Evolutionary conservation across 805 yeast genomes (phyloP), one percentile per base, ranked within the genome.

Genomic region (Saccharomycopsis malanga): DNA sequence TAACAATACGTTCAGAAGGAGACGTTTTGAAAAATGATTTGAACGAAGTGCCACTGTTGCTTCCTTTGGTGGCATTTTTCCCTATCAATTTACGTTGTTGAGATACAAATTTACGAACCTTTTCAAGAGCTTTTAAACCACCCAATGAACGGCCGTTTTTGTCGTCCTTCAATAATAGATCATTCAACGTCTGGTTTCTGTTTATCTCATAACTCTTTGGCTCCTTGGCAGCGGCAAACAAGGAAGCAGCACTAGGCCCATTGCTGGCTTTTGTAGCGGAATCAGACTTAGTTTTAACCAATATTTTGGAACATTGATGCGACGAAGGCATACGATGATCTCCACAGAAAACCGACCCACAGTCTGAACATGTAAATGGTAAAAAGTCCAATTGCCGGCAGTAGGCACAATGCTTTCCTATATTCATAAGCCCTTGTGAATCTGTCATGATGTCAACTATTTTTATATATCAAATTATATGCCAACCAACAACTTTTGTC

Each of bases 301-400:
- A 17, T 49, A 32, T 42, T 38, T 17, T 48, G 54, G 45, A 42
- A 60, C 61, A 56, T 51, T 65, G 72, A 34, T 54, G 57, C 2
- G 60, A 67, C 29, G 59, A 49, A 14, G 58, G 46, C 34, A 42
- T 56, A 38, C 81, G 56, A 56, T 79, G 85, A 36, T 71, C 69
- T 7, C 71, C 65, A 56, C 85, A 79, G 55, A 59, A 79, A 2
- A 68, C 61, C 21, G 57, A 54, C 9, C 67, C 57, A 56, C 80
- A 74, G 44, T 65, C 68, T 37, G 71, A 72, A 57, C 85, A 79
- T 15, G 60, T 60, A 57, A 70, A 79, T 15, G 85, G 85, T 24
- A 79, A 62, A 53, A 79, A 79, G 57, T 79, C 85, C 4, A 77
- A 62, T 51, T 65, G 67, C 39, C 70, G 64, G 57, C 85, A 79